phyloP scores from a whole-genome alignment of 2,329 filamentous ascomycete species.

The Colletotrichum ledebouriae region DNA sequence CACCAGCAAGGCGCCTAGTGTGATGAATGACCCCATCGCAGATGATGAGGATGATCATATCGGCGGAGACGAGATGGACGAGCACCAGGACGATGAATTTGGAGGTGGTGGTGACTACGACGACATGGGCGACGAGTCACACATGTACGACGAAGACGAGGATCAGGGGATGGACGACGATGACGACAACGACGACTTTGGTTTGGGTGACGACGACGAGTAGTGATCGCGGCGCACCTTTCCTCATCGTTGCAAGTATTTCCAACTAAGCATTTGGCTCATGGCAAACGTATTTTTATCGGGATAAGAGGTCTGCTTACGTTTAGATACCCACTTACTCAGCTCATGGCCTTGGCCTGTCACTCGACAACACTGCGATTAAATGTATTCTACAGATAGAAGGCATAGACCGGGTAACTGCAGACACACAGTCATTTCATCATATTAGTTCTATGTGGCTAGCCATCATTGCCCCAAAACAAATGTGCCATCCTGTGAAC shows the following conservation, averaged over 20 bases:
- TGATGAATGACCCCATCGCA: slow-evolving; percentile 53
- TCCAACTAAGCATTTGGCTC: not conserved
- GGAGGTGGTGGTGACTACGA: slow-evolving; percentile 52
- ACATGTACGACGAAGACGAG: slow-evolving; percentile 39
- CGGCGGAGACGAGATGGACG: slow-evolving; percentile 45
- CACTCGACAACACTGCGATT: not conserved
- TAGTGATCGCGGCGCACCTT: not conserved
- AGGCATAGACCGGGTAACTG: slow-evolving; percentile 1
- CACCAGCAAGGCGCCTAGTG: slow-evolving; percentile 52
- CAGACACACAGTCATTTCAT: slow-evolving; percentile 6
- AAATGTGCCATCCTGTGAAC: not conserved
- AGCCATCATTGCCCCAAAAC: not conserved
- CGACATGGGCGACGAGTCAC: slow-evolving; percentile 49
- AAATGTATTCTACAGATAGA: slow-evolving; percentile 3
- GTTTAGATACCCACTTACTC: slow-evolving; percentile 33
- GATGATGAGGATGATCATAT: slow-evolving; percentile 52
- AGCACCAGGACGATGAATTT: slow-evolving; percentile 50
- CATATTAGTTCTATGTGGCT: slow-evolving; percentile 3
- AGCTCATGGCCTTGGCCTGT: not conserved
- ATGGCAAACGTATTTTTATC: not conserved
- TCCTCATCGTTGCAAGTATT: not conserved
- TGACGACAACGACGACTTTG: slow-evolving; percentile 39
- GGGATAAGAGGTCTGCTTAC: slow-evolving; percentile 4
- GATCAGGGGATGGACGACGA: slow-evolving; percentile 36
- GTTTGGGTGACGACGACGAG: slow-evolving; percentile 38